A percentile compares a stretch with the other conserved stretches of the same genome.
phyloP scores from a whole-genome alignment of 495 filamentous ascomycete species.

The Chaetomium cochliodes region DNA sequence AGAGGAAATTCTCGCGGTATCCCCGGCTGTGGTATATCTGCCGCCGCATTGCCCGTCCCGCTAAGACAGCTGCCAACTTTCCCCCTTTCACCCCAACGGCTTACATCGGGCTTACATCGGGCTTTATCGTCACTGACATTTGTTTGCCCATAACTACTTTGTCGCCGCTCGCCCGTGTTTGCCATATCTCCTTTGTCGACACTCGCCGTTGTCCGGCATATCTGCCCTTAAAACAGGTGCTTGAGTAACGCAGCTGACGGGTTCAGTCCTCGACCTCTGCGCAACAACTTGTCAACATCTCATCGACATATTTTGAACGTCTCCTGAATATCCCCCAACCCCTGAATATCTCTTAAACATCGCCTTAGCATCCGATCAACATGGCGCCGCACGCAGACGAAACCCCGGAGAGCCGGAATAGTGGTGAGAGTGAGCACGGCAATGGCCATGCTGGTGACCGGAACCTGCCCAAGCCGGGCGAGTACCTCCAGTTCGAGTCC shows the following conservation, averaged over 20 bases:
- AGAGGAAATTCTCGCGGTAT: constrained; percentile 7
- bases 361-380: neutral
- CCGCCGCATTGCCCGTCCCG: neutral
- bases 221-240: too few relatives aligned
- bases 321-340: too few relatives aligned
- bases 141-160: too few relatives aligned
- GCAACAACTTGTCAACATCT: too few relatives aligned
- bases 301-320: too few relatives aligned
- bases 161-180: too few relatives aligned
- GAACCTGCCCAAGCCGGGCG: constrained; percentile 42
- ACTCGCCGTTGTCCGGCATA: too few relatives aligned
- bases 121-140: neutral
- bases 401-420: constrained; percentile 1
- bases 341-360: too few relatives aligned
- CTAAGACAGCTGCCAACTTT: neutral
- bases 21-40: constrained; percentile 5
- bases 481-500: constrained; percentile 48
- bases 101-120: constrained; percentile 7
- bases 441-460: constrained; percentile 17
- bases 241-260: too few relatives aligned
- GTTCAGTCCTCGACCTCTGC: too few relatives aligned
- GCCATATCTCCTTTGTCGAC: too few relatives aligned
- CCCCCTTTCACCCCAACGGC: neutral
- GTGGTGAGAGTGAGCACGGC: neutral
- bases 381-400: constrained; percentile 34